A percentile compares a stretch with the other conserved stretches of the same genome.
Conservation (phyloP, 768 basidiomycete genomes). For the Kwoniella shandongensis region DNA sequence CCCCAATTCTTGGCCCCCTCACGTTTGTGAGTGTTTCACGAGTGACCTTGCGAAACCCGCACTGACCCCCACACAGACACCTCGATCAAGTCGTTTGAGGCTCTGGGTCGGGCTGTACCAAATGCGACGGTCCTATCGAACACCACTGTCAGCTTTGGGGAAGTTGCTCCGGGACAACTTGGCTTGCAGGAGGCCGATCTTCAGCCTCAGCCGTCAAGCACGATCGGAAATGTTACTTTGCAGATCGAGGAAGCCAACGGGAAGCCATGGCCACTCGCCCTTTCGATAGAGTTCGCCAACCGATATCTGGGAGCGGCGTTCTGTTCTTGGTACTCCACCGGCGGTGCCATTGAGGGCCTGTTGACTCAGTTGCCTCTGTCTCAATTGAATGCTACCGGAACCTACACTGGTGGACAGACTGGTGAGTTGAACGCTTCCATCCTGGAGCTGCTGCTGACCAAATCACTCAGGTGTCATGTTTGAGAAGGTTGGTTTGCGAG, state of each 20-base stretch:
- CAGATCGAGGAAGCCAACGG: constrained; percentile 61
- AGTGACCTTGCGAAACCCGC: neutral
- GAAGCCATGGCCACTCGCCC: constrained; percentile 54
- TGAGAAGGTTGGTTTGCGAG: constrained; percentile 61
- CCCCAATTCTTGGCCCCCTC: constrained; percentile 66
- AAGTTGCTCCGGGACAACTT: constrained; percentile 80
- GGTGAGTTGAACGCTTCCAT: constrained; percentile 12
- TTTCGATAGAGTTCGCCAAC: constrained; percentile 76
- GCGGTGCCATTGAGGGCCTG: constrained; percentile 73
- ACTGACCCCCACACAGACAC: constrained; percentile 58
- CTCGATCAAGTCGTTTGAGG: constrained; percentile 69
- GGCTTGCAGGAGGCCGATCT: constrained; percentile 68
- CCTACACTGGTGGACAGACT: constrained; percentile 30
- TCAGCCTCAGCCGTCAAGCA: constrained; percentile 64
- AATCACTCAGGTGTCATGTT: constrained; percentile 52
- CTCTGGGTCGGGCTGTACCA: constrained; percentile 72
- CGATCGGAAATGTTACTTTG: constrained; percentile 57
- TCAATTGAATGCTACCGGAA: constrained; percentile 47
- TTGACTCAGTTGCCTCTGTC: constrained; percentile 64
- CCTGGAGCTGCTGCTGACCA: neutral
- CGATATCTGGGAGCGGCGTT: constrained; percentile 77
- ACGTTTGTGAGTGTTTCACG: constrained; percentile 31
- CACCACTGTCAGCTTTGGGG: constrained; percentile 59
- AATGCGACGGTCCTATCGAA: constrained; percentile 59
- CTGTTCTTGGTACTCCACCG: constrained; percentile 87